These are phyloP conservation scores for Hypoxylon intermedium DNA, from an alignment of 495 filamentous ascomycete genomes.

Conservation along the genomic window DNA sequence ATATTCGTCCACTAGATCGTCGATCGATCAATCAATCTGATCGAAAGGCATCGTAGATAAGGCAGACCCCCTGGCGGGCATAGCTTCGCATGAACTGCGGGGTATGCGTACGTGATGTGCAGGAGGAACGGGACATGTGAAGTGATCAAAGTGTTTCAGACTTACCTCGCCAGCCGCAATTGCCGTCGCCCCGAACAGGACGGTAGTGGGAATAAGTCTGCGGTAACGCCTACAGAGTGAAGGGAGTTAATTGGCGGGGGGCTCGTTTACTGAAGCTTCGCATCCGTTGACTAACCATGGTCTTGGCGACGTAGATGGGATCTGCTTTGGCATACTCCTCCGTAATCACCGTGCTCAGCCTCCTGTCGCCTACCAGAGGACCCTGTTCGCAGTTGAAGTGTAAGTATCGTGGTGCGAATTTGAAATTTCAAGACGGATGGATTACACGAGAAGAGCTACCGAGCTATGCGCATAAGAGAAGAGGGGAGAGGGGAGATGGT, in stretches of 20 bases:
- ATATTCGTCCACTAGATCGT: slow-evolving; percentile 19
- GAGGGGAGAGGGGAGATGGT: slow-evolving; percentile 3
- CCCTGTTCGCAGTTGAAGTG: slow-evolving; percentile 63
- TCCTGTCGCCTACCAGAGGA: slow-evolving; percentile 79
- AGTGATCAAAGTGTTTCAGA: slow-evolving; percentile 20
- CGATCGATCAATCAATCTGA: slow-evolving; percentile 24
- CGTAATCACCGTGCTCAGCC: slow-evolving; percentile 77
- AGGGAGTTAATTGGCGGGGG: slow-evolving; percentile 26
- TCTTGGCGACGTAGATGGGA: slow-evolving; percentile 82
- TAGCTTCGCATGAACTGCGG: slow-evolving; percentile 30
- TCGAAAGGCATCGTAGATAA: slow-evolving; percentile 31
- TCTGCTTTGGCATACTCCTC: slow-evolving; percentile 92
- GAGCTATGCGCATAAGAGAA: not conserved
- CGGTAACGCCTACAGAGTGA: slow-evolving; percentile 69
- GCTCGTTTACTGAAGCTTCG: slow-evolving; percentile 2
- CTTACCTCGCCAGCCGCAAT: slow-evolving; percentile 97
- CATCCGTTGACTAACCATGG: slow-evolving; percentile 65
- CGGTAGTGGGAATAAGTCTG: slow-evolving; percentile 87
- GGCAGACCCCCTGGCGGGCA: slow-evolving; percentile 14
- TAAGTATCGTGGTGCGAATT: slow-evolving; percentile 16
- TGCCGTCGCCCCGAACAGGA: slow-evolving; percentile 88
- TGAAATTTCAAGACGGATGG: no score
- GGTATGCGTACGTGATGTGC: slow-evolving; percentile 27
- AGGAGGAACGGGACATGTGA: slow-evolving; percentile 12
- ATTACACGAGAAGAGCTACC: slow-evolving; percentile 17